Base-by-base conservation (phyloP, 2,329 filamentous ascomycete genomes). In the Colletotrichum scovillei region DNA sequence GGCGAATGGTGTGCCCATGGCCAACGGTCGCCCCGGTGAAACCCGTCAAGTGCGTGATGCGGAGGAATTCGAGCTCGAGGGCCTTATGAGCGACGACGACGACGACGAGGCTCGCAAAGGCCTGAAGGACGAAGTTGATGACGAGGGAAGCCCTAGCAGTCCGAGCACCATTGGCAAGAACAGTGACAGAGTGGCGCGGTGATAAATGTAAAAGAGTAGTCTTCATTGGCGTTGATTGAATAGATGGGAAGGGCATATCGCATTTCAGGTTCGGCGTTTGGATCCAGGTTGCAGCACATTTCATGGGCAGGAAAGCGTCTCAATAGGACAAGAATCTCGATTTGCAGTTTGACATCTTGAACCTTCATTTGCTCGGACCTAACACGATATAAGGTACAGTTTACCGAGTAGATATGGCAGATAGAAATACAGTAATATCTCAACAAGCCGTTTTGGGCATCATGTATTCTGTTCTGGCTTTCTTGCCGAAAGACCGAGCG, bases 31-130 rank as follows among this genome's bases (percentile, higher is more conserved):
- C 12, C 78, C 77, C 1, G 80, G 83, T 1, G 87, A 88, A 56
- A 89, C 90, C 28, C 85, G 87, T 12, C 88, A 89, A 73, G 87
- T 95, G 59, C 87, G 90, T 38, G 94, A 97, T 79, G 94, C 93
- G 0, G 92, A 97, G 80, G 94, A 96, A 77, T 97, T 97, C 80
- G 95, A 97, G 83, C 87, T 97, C 2, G 93, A 95, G 76, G 95
- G 94, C 0, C 84, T 97, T 49, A 94, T 95, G 81, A 95, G 92
- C 69, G 94, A 96, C 57, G 94, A 95, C 59, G 94, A 96, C 65
- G 92, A 92, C 5, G 91, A 89, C 14, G 86, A 86, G 55, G 78
- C 80, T 24, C 81, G 80, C 4, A 74, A 72, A 28, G 63, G 49
- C 12, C 49, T 95, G 80, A 95, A 91, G 66, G 94, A 96, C 55